These are phyloP conservation scores for Xylariaceae sp. DNA, from an alignment of 2,329 filamentous ascomycete species.

Conservation along the genomic window DNA sequence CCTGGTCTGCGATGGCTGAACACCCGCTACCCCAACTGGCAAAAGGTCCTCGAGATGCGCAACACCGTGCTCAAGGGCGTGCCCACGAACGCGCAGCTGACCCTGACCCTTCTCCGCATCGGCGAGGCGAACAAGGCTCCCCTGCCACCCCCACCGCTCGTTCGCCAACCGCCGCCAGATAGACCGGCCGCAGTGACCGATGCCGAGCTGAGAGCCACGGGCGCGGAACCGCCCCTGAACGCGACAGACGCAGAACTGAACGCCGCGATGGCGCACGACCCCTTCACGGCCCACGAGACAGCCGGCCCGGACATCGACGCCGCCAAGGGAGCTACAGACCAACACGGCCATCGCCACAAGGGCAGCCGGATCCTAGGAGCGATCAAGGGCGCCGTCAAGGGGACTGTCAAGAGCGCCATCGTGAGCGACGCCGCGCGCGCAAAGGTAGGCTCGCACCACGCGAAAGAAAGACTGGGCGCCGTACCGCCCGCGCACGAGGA, in stretches of 20 bases:
- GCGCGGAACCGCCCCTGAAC: slow-evolving; percentile 45
- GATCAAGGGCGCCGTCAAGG: slow-evolving; percentile 65
- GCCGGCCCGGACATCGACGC: slow-evolving; percentile 44
- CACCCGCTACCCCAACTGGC: slow-evolving; percentile 61
- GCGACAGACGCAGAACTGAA: slow-evolving; percentile 62
- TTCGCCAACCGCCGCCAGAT: slow-evolving; percentile 32
- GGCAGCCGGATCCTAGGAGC: slow-evolving; percentile 51
- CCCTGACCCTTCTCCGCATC: slow-evolving; percentile 73
- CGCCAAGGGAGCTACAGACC: slow-evolving; percentile 36
- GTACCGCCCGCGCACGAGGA: slow-evolving; percentile 46
- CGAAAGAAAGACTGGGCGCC: slow-evolving; percentile 67
- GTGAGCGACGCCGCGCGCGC: slow-evolving; percentile 68
- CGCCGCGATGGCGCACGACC: slow-evolving; percentile 49
- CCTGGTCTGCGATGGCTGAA: slow-evolving; percentile 56
- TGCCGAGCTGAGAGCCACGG: slow-evolving; percentile 44
- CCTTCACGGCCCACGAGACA: slow-evolving; percentile 31
- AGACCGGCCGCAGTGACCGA: slow-evolving; percentile 37
- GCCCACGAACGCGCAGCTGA: slow-evolving; percentile 80
- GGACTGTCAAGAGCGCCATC: slow-evolving; percentile 65
- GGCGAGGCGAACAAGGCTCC: slow-evolving; percentile 78
- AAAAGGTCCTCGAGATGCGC: slow-evolving; percentile 66
- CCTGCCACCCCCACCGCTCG: slow-evolving; percentile 53
- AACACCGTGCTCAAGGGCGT: slow-evolving; percentile 76
- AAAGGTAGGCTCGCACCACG: slow-evolving; percentile 52
- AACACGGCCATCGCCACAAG: slow-evolving; percentile 31